Conservation (phyloP, 768 basidiomycete genomes). For the Xerocomellus intermedius region DNA sequence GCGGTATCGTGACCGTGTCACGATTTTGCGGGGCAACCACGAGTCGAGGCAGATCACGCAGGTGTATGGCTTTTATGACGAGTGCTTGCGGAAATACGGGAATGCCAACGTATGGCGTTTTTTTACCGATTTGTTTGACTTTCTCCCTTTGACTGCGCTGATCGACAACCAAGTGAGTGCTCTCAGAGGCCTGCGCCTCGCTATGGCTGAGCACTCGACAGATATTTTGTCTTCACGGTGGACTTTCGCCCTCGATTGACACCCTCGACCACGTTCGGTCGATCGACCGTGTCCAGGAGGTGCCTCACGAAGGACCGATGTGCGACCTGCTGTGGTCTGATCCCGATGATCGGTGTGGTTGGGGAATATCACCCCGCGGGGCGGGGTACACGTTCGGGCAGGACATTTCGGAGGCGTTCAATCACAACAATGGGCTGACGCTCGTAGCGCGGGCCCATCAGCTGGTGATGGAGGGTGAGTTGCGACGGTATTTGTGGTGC, state of each 20-base stretch:
- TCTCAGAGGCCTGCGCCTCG: background rate
- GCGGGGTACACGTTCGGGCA: constrained; percentile 99
- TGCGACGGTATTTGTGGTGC: background rate
- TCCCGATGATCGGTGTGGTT: constrained; percentile 98
- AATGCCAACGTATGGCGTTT: constrained; percentile 99
- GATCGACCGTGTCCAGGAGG: constrained; percentile 98
- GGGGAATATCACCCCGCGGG: constrained; percentile 98
- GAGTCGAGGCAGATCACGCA: constrained; percentile 99
- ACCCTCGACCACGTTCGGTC: constrained; percentile 99
- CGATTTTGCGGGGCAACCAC: constrained; percentile 97
- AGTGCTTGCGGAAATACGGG: constrained; percentile 98
- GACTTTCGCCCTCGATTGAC: constrained; percentile 97
- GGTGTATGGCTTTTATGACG: constrained; percentile 99
- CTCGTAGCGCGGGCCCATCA: constrained; percentile 94
- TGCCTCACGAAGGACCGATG: constrained; percentile 99
- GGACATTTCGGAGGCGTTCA: constrained; percentile 98
- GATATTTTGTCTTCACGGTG: constrained; percentile 99
- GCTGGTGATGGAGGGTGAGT: constrained; percentile 93
- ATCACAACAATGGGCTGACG: constrained; percentile 98
- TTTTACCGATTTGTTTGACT: constrained; percentile 99
- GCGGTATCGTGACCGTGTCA: constrained; percentile 96
- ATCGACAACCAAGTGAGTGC: constrained; percentile 96
- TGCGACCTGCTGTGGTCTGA: constrained; percentile 99
- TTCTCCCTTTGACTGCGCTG: constrained; percentile 92
- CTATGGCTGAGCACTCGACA: constrained; percentile 33